These are phyloP conservation scores for Anthracocystis walkeri DNA, from an alignment of 1,284 basidiomycete species.

Conservation along the genomic window DNA sequence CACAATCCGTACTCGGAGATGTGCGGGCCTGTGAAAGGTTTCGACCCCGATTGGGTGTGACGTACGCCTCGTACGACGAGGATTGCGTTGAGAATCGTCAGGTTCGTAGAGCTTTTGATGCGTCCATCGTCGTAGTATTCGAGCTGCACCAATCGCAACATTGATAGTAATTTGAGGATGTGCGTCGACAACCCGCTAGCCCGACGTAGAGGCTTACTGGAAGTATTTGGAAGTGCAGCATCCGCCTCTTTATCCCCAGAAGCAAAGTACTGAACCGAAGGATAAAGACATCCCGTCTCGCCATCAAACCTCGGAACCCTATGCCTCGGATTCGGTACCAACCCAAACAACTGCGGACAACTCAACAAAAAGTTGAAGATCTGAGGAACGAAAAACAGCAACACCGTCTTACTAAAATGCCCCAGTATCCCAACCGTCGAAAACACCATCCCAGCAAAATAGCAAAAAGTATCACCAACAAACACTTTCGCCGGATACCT, in stretches of 20 bases:
- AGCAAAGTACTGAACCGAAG: conserved; percentile 52
- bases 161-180: conserved; percentile 34
- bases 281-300: conserved; percentile 35
- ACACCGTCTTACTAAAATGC: conserved; percentile 95
- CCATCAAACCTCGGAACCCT: conserved; percentile 77
- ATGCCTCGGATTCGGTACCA: conserved; percentile 93
- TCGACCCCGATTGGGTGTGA: neutral
- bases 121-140: conserved; percentile 24
- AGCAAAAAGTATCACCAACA: conserved; percentile 97
- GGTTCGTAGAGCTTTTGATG: conserved; percentile 60
- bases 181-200: conserved; percentile 16
- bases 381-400: conserved; percentile 97
- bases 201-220: conserved; percentile 10
- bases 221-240: conserved; percentile 20
- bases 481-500: conserved; percentile 89
- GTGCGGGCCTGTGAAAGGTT: conserved; percentile 24
- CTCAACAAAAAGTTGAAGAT: conserved; percentile 97
- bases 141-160: conserved; percentile 41
- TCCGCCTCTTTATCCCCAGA: neutral
- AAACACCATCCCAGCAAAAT: conserved; percentile 78
- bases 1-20: conserved; percentile 58
- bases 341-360: conserved; percentile 91
- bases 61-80: conserved; percentile 59
- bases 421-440: conserved; percentile 72
- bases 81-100: conserved; percentile 66